These are phyloP conservation scores for Cetraspora pellucida DNA, from an alignment of 192 early-diverging fungal species.

Conservation along the genomic window DNA sequence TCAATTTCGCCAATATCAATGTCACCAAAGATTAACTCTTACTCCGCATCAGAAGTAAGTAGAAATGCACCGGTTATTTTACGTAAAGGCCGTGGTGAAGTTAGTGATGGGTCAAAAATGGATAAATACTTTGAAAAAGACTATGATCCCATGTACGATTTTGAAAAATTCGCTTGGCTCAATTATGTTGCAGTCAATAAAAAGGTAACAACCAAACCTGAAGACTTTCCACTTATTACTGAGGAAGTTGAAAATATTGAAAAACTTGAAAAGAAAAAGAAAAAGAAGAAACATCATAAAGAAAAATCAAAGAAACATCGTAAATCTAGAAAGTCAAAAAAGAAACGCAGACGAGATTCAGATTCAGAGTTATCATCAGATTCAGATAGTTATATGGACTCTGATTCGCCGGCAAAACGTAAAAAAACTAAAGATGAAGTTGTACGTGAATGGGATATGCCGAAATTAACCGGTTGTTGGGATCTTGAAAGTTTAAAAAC, in stretches of 20 bases:
- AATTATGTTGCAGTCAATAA: not conserved
- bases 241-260: not conserved
- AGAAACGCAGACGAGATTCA: not conserved
- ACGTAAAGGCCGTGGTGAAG: slow-evolving; percentile 43
- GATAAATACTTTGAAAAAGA: slow-evolving; percentile 58
- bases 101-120: slow-evolving; percentile 52
- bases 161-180: slow-evolving; percentile 29
- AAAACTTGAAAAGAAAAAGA: slow-evolving; percentile 30
- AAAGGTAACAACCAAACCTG: too few relatives aligned
- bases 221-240: not conserved
- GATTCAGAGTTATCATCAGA: slow-evolving; percentile 15
- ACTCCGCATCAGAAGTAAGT: not conserved
- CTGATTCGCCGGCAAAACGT: not conserved
- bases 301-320: slow-evolving; percentile 10
- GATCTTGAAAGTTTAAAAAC: not conserved
- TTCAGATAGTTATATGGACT: not conserved
- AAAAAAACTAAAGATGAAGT: not conserved
- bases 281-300: slow-evolving; percentile 20
- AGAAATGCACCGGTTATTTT: not conserved
- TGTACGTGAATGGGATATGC: slow-evolving; percentile 17
- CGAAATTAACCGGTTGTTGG: slow-evolving; percentile 5
- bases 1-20: not conserved
- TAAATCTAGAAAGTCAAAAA: slow-evolving; percentile 4
- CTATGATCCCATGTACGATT: slow-evolving; percentile 50
- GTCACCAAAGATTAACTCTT: not conserved